These are phyloP conservation scores for Phlegmacium glaucopus DNA, from an alignment of 768 basidiomycete species.

Conservation along the genomic window DNA sequence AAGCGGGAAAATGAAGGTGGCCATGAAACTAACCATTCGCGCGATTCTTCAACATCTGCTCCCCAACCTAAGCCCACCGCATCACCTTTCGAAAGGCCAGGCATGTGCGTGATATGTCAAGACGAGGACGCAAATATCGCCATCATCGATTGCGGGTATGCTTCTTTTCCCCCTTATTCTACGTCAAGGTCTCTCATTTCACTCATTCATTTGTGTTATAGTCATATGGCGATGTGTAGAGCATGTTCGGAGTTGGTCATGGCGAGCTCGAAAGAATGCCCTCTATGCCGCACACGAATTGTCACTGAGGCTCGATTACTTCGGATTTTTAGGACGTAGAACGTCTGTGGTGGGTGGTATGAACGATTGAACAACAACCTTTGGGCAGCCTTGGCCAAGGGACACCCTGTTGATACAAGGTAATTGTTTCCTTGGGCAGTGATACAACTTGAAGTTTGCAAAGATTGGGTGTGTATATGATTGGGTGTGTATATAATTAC, in stretches of 20 bases:
- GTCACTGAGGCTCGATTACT: constrained; percentile 79
- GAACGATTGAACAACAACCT: no score
- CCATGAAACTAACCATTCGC: constrained; percentile 14
- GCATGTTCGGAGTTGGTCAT: constrained; percentile 77
- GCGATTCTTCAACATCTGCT: constrained; percentile 25
- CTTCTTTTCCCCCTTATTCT: neutral
- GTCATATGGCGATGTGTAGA: constrained; percentile 81
- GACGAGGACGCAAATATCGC: constrained; percentile 94
- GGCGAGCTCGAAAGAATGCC: constrained; percentile 80
- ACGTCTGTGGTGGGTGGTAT: neutral
- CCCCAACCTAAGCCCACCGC: constrained; percentile 36
- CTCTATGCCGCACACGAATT: constrained; percentile 85
- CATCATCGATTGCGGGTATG: constrained; percentile 91
- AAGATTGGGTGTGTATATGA: no score
- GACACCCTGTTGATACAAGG: no score
- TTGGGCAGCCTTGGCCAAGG: no score
- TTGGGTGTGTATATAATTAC: no score
- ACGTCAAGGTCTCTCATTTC: neutral
- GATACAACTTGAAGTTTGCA: no score
- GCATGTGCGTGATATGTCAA: constrained; percentile 89
- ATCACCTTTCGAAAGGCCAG: constrained; percentile 56
- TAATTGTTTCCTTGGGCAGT: no score
- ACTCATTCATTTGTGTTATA: constrained; percentile 24
- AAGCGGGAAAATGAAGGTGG: constrained; percentile 8
- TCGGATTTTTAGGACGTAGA: constrained; percentile 63